A percentile compares a stretch with the other conserved stretches of the same genome.
Evolutionary conservation across 2,329 filamentous ascomycete genomes (phyloP).

Genomic region (Colletotrichum orchidophilum): DNA sequence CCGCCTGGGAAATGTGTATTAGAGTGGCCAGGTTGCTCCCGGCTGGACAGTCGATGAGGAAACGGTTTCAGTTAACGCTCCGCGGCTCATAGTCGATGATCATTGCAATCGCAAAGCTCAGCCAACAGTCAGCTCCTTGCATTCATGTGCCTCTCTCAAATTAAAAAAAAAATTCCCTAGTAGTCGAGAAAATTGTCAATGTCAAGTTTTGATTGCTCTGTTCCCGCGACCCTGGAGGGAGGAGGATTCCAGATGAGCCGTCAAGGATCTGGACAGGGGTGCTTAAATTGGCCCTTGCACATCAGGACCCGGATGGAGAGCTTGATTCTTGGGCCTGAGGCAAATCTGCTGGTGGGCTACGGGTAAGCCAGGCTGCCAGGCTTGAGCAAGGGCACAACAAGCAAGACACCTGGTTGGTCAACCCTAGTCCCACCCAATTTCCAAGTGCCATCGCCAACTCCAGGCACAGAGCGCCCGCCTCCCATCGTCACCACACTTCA

Average conservation of each 20-base stretch:
- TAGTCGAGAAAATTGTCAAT: background rate
- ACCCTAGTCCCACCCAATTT: background rate
- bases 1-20: background rate
- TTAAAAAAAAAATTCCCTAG: background rate
- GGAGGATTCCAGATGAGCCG: background rate
- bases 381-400: too few relatives aligned
- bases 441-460: background rate
- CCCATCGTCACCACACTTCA: background rate
- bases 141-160: background rate
- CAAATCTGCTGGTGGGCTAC: background rate
- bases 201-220: background rate
- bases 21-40: background rate
- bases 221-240: background rate
- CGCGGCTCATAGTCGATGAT: background rate
- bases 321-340: background rate
- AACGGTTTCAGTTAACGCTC: background rate
- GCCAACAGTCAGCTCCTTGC: background rate
- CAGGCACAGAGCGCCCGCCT: background rate
- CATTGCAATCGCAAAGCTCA: background rate
- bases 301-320: slow-evolving; percentile 5
- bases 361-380: background rate
- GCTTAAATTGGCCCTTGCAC: slow-evolving; percentile 11
- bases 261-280: background rate
- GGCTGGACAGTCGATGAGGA: background rate
- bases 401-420: background rate